Conservation (phyloP, 2,329 filamentous ascomycete genomes). For the Alternaria panax region DNA sequence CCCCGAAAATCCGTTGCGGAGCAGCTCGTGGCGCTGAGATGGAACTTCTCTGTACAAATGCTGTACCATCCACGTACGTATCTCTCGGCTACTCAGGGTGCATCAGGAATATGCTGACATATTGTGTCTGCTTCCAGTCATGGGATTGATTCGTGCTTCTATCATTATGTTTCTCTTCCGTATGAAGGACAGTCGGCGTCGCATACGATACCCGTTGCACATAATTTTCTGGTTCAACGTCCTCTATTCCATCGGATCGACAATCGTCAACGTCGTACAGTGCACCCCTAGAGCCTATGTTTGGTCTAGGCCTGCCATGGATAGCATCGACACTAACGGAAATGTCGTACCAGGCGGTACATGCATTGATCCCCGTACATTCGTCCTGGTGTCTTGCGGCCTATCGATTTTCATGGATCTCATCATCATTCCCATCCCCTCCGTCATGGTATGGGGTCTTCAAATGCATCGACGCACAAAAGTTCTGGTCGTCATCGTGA, state of each 20-base stretch:
- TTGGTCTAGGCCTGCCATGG: conserved; percentile 41
- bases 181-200: conserved; percentile 42
- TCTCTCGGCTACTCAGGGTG: not conserved
- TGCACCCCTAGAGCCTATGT: conserved; percentile 44
- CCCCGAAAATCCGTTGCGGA: conserved; percentile 39
- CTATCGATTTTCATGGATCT: conserved; percentile 51
- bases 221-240: conserved; percentile 47
- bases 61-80: conserved; percentile 44
- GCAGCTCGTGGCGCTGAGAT: conserved; percentile 37
- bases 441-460: conserved; percentile 54
- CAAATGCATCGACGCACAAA: conserved; percentile 52
- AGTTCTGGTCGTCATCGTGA: conserved; percentile 40
- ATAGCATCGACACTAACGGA: conserved; percentile 37
- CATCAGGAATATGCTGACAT: conserved; percentile 2
- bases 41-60: conserved; percentile 49
- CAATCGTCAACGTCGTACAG: conserved; percentile 47
- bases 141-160: conserved; percentile 48
- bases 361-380: conserved; percentile 45
- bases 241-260: conserved; percentile 42
- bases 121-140: conserved; percentile 18
- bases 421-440: conserved; percentile 52
- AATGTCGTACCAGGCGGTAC: conserved; percentile 37
- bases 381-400: conserved; percentile 44
- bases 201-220: conserved; percentile 42
- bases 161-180: conserved; percentile 51